Evolutionary conservation across 495 filamentous ascomycete species (phyloP), one percentile per base, ranked within the genome.

Genomic region (Penicillium pancosmium): DNA sequence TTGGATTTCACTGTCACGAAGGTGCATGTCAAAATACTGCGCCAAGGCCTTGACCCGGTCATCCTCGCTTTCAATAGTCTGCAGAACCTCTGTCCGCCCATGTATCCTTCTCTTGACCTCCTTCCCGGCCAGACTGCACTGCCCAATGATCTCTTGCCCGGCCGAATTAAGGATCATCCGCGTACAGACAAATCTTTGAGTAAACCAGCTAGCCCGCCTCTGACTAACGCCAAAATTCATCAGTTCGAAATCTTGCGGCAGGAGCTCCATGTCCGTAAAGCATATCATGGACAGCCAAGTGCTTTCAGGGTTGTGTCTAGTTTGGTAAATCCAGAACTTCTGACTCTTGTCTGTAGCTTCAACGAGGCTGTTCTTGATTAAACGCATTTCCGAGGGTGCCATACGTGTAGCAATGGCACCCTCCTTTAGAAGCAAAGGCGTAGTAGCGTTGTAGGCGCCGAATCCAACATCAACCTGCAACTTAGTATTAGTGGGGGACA

Each of bases 391-490:
- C 27, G 80, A 74, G 19, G 78, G 72, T 3, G 77, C 76, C 23
- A 86, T 76, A 35, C 73, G 71, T 10, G 61, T 55, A 44, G 75
- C 68, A 10, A 79, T 68, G 18, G 59, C 54, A 3, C 76, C 77
- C 13, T 78, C 73, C 46, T 73, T 66, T 5, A 90, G 69, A 5
- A 69, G 77, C 52, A 90, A 60, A 16, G 87, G 85, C 13, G 71
- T 60, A 23, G 81, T 82, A 4, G 82, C 79, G 8, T 81, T 79
- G 54, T 82, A 77, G 48, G 74, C 77, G 18, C 90, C 90, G 61
- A 91, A 92, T 9, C 84, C 89, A 10, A 92, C 88, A 63, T 93
- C 90, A 18, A 91, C 80, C 74, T 77, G 23, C 4, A 8, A 55
- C 5, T 18, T 10, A n/a, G n/a, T n/a, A 54, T 66, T 46, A 63